Percentiles rank a stretch among this genome's conserved stretches.
Evolutionary conservation across 208 protist genomes (phyloP).

Genomic region (Crithidia bombi): DNA sequence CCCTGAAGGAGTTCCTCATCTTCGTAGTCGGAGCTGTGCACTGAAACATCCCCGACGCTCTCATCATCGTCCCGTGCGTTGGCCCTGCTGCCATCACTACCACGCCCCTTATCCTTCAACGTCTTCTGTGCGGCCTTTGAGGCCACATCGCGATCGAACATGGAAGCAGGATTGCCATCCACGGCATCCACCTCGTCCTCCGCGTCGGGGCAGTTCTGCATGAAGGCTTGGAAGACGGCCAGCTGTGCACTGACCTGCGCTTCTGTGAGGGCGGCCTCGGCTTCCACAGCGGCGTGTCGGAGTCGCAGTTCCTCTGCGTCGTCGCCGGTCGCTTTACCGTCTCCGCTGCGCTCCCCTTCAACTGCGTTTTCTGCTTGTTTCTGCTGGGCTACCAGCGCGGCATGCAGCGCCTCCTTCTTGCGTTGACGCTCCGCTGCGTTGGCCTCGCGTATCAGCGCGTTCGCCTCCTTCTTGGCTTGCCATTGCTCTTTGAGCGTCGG

Average conservation of each 20-base stretch:
- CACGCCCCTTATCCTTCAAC: background rate
- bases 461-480: conserved; percentile 26
- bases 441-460: conserved; percentile 17
- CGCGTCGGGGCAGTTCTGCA: conserved; percentile 22
- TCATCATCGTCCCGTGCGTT: conserved; percentile 31
- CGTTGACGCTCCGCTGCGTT: conserved; percentile 24
- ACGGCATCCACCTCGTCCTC: conserved; percentile 19
- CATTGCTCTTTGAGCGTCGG: conserved; percentile 36
- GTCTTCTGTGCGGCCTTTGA: background rate
- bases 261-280: conserved; percentile 17
- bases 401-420: conserved; percentile 32
- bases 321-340: background rate
- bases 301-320: conserved; percentile 11
- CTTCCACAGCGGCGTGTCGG: conserved; percentile 10
- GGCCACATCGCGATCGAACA: conserved; percentile 6
- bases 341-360: background rate
- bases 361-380: conserved; percentile 17
- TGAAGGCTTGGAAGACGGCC: conserved; percentile 24
- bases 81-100: background rate
- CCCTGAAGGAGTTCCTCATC: conserved; percentile 48
- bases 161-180: background rate
- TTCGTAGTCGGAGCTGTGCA: conserved; percentile 46
- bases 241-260: conserved; percentile 31
- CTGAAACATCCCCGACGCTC: conserved; percentile 35
- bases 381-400: conserved; percentile 26